phyloP scores from a whole-genome alignment of 257 asterid genomes.

The Haberlea rhodopensis region DNA sequence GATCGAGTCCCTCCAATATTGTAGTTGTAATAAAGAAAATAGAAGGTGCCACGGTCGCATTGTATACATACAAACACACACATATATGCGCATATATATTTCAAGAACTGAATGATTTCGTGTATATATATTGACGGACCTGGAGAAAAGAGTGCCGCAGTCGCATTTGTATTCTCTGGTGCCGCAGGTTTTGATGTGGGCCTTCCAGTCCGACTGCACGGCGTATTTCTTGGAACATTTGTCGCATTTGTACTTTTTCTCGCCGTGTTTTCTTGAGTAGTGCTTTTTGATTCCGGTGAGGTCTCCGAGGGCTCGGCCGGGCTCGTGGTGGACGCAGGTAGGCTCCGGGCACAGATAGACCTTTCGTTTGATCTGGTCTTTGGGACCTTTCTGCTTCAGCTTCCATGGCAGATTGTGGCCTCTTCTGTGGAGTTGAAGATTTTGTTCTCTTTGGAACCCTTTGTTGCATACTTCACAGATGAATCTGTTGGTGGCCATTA shows the following conservation, averaged over 20 bases:
- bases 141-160: slow-evolving; percentile 80
- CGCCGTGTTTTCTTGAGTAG: slow-evolving; percentile 70
- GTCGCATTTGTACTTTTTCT: slow-evolving; percentile 71
- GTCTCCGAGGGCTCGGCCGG: slow-evolving; percentile 76
- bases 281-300: slow-evolving; percentile 86
- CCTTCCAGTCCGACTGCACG: slow-evolving; percentile 84
- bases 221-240: slow-evolving; percentile 84
- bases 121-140: slow-evolving; percentile 41
- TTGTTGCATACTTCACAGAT: slow-evolving; percentile 80
- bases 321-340: slow-evolving; percentile 74
- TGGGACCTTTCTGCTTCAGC: slow-evolving; percentile 55
- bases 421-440: slow-evolving; percentile 77
- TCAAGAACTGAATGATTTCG: too few species aligned
- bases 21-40: too few species aligned
- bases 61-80: neutral
- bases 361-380: slow-evolving; percentile 51
- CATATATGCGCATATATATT: too few species aligned
- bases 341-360: slow-evolving; percentile 85
- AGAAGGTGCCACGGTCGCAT: too few species aligned
- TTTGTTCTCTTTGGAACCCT: slow-evolving; percentile 83
- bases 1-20: too few species aligned
- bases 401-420: slow-evolving; percentile 90
- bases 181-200: slow-evolving; percentile 72
- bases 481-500: slow-evolving; percentile 82
- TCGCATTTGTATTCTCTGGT: slow-evolving; percentile 74